Conservation (phyloP, 73 alveolate species). For the Symbiodinium natans region DNA sequence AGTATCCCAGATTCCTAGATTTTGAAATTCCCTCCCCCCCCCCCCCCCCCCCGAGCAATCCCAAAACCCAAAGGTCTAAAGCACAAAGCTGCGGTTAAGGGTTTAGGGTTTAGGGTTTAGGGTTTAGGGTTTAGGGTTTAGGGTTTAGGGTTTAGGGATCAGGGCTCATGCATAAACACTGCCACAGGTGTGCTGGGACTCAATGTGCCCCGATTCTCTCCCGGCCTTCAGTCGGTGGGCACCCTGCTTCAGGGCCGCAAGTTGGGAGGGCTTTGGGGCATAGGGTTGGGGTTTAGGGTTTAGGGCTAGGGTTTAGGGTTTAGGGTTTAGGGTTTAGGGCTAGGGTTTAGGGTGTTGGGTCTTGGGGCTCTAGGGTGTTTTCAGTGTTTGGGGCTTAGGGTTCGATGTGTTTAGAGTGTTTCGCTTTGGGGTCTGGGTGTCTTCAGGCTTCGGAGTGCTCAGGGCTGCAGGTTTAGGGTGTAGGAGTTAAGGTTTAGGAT, state of each 20-base stretch:
- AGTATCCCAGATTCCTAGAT: no score
- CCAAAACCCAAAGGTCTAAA: no score
- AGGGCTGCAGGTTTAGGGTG: neutral
- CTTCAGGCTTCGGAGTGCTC: no score
- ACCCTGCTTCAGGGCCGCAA: neutral
- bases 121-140: no score
- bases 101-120: neutral
- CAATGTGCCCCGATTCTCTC: neutral
- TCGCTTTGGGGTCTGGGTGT: no score
- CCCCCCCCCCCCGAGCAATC: no score
- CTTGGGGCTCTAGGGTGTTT: no score
- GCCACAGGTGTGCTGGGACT: conserved; percentile 1
- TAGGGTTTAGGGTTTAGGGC: no score
- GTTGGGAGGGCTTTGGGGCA: neutral
- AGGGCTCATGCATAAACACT: no score
- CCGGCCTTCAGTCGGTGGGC: neutral
- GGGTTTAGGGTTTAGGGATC: neutral
- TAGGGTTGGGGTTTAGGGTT: neutral
- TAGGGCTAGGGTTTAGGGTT: neutral
- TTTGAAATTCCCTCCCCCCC: no score
- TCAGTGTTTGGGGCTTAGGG: neutral
- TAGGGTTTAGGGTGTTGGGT: neutral
- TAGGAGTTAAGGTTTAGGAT: neutral
- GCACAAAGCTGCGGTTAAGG: no score
- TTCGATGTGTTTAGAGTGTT: no score